Conservation (phyloP, 2,329 filamentous ascomycete genomes). For the Cladophialophora yegresii region DNA sequence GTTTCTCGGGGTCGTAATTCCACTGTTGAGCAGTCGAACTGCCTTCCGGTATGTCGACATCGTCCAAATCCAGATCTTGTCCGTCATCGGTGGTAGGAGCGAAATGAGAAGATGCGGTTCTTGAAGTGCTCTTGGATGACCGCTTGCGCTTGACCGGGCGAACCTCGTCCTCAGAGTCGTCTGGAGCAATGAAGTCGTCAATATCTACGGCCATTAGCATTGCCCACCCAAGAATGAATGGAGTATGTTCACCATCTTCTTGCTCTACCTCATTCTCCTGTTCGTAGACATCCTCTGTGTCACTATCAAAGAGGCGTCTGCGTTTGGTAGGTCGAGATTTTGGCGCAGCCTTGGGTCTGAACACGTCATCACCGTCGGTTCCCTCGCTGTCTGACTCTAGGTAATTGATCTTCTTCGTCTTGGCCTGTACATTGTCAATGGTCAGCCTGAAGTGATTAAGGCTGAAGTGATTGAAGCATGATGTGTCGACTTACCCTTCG, state of each 20-base stretch:
- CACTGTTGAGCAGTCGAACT: conserved; percentile 77
- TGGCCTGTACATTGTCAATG: conserved; percentile 47
- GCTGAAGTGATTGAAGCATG: background rate
- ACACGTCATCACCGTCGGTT: conserved; percentile 68
- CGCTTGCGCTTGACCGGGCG: conserved; percentile 72
- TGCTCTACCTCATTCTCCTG: conserved; percentile 63
- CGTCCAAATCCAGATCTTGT: conserved; percentile 55
- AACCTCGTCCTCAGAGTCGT: conserved; percentile 75
- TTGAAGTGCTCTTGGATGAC: conserved; percentile 41
- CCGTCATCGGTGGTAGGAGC: conserved; percentile 43
- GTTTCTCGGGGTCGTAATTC: conserved; percentile 68
- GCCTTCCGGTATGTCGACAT: conserved; percentile 58
- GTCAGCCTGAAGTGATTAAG: background rate
- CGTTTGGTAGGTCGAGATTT: conserved; percentile 55
- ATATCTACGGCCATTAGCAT: conserved; percentile 59
- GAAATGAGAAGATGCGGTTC: conserved; percentile 47
- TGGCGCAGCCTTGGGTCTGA: conserved; percentile 56
- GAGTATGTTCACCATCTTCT: conserved; percentile 52
- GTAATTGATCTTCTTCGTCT: conserved; percentile 71
- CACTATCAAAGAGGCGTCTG: conserved; percentile 64
- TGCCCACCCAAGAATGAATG: background rate
- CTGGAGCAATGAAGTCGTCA: conserved; percentile 83
- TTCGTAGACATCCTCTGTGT: conserved; percentile 68
- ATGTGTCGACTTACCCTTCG: conserved; percentile 64
- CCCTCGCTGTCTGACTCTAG: conserved; percentile 79